Percentiles rank a stretch among this genome's conserved stretches.
Conservation (phyloP, 2,329 filamentous ascomycete species). For the Orbilia blumenaviensis region DNA sequence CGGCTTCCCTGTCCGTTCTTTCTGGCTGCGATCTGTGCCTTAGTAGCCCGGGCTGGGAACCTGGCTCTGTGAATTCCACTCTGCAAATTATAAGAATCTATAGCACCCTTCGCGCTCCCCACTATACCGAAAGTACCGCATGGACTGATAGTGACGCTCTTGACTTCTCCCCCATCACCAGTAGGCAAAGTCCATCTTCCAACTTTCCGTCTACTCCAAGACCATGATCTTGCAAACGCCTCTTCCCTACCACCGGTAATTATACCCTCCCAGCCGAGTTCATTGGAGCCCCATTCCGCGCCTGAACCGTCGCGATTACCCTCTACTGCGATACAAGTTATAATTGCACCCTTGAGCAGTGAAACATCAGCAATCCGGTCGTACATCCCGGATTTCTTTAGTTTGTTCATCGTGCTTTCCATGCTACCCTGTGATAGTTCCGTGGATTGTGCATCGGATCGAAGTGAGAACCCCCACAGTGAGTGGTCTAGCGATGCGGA, state of each 20-base stretch:
- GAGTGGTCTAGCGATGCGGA: conserved; percentile 89
- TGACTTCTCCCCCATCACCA: conserved; percentile 80
- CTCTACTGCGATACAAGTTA: conserved; percentile 89
- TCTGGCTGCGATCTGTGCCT: conserved; percentile 67
- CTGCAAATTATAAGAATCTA: conserved; percentile 97
- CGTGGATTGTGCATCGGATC: conserved; percentile 89
- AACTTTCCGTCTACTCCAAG: conserved; percentile 86
- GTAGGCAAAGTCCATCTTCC: conserved; percentile 93
- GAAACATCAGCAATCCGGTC: conserved; percentile 67
- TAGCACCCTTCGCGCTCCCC: conserved; percentile 80
- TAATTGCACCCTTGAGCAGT: conserved; percentile 84
- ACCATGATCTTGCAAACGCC: conserved; percentile 85
- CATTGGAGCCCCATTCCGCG: conserved; percentile 70
- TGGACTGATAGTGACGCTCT: conserved; percentile 85
- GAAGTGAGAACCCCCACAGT: conserved; percentile 94
- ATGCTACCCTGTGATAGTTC: conserved; percentile 83
- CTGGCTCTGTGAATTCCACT: conserved; percentile 87
- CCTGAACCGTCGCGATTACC: conserved; percentile 88
- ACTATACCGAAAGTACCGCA: conserved; percentile 94
- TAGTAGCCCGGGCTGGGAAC: conserved; percentile 82
- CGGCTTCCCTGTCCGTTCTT: conserved; percentile 55
- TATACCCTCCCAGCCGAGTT: conserved; percentile 91
- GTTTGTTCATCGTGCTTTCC: conserved; percentile 69
- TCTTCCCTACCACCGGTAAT: conserved; percentile 91
- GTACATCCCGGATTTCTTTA: conserved; percentile 78